Evolutionary conservation across 805 yeast species (phyloP), one percentile per base, ranked within the genome.

Genomic region (Saturnispora sanitii): DNA sequence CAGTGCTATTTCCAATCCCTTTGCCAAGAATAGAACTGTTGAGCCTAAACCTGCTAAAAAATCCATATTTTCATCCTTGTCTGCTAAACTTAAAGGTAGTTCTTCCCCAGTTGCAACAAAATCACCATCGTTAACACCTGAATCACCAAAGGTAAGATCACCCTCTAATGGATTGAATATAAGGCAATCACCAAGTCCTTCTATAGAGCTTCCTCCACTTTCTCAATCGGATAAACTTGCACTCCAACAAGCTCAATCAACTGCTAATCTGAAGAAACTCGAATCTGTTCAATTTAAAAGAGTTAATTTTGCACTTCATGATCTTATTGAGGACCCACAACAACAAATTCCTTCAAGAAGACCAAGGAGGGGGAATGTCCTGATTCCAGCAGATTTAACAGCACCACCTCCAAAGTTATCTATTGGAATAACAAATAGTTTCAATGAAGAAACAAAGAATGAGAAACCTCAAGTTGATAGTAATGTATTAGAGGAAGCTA

Each of bases 401-500:
- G 77, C 80, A 0, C 75, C 74, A 0, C 78, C 84, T 0, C 73
- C 82, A 17, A 64, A 77, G 46, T 65, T 82, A 25, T 73, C 82
- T 1, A 67, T 77, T 38, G 94, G 94, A 1, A 82, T 82, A 20
- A 71, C 84, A 0, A 71, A 67, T 32, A 57, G 71, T 20, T 66
- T 63, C 35, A 50, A 63, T 16, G 58, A 61, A 33, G 50, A 50
- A 36, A 36, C 53, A 19, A 42, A 57, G 22, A 56, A 53, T 30
- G 57, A 51, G 35, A 49, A 42, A 16, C 56, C 56, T 2, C 56
- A 52, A 38, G 63, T 58, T 45, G 60, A 71, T 30, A 70, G 68
- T 30, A 65, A 65, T 28, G 78, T 77, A 40, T 58, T 80, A 38
- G 64, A 63, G 35, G 45, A 67, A 30, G 87, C 87, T 0, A 50